Conservation (phyloP, 2,329 filamentous ascomycete genomes). For the Aspergillus spinulosporus region DNA sequence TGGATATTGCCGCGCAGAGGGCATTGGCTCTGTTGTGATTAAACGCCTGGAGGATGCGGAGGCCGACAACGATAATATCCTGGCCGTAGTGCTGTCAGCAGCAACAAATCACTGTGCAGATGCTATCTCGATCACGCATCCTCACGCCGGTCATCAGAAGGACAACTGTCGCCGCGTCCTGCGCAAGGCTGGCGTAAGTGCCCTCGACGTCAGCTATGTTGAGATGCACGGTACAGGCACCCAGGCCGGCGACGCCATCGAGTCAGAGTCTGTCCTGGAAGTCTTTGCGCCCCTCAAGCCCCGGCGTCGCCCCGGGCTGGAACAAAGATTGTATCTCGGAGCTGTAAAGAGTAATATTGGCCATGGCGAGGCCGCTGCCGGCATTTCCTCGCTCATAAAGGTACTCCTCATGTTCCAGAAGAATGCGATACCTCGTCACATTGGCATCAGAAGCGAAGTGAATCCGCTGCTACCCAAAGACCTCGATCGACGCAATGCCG, state of each 20-base stretch:
- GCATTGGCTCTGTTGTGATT: conserved; percentile 50
- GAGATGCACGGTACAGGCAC: conserved; percentile 47
- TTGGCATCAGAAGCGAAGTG: conserved; percentile 58
- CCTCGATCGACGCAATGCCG: conserved; percentile 30
- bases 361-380: conserved; percentile 34
- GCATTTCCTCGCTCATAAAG: conserved; percentile 54
- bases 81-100: conserved; percentile 46
- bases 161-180: too few species aligned
- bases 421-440: conserved; percentile 63
- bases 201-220: conserved; percentile 39
- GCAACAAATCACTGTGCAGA: conserved; percentile 47
- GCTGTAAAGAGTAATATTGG: conserved; percentile 33
- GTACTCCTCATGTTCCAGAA: conserved; percentile 65
- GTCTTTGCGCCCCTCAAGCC: conserved; percentile 32
- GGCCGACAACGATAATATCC: conserved; percentile 48
- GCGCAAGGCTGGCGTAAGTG: conserved; percentile 33
- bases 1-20: conserved; percentile 58
- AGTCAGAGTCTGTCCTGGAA: conserved; percentile 38
- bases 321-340: conserved; percentile 22
- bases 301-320: conserved; percentile 25
- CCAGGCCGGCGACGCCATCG: conserved; percentile 41
- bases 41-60: conserved; percentile 53
- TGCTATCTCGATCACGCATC: conserved; percentile 49
- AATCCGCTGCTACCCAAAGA: too few species aligned
- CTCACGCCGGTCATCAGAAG: conserved; percentile 29